These are phyloP conservation scores for Picea abies DNA, from an alignment of 83 land plant genomes.

Conservation along the genomic window DNA sequence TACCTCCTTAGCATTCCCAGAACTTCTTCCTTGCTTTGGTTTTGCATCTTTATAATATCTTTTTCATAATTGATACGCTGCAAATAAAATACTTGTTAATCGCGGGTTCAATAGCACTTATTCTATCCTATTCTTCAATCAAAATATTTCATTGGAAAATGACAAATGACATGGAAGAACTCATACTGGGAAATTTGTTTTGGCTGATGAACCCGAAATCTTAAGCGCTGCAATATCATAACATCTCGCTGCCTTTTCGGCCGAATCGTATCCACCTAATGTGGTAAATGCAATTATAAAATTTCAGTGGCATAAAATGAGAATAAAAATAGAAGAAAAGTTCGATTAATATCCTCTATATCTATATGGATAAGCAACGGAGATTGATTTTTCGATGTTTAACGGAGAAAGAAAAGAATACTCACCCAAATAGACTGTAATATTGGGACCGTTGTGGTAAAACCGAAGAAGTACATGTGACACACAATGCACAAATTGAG, in stretches of 20 bases:
- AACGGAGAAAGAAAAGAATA: background rate
- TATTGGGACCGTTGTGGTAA: background rate
- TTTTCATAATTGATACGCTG: background rate
- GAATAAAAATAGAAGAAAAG: background rate
- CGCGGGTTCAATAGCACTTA: too few species aligned
- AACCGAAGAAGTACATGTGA: background rate
- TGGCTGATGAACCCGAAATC: background rate
- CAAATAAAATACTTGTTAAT: too few species aligned
- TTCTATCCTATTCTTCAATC: too few species aligned
- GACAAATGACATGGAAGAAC: background rate
- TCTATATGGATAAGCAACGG: background rate
- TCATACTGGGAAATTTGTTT: background rate
- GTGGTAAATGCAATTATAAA: background rate
- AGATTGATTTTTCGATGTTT: background rate
- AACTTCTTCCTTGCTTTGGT: background rate
- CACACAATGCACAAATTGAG: background rate
- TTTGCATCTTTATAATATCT: background rate
- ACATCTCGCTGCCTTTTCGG: constrained; percentile 5
- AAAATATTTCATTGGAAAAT: background rate
- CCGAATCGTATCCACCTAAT: background rate
- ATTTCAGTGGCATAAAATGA: background rate
- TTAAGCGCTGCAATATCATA: constrained; percentile 8
- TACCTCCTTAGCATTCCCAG: background rate
- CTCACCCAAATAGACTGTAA: constrained; percentile 15
- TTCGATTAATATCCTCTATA: background rate